Evolutionary conservation across 768 basidiomycete genomes (phyloP), one percentile per base, ranked within the genome.

Genomic region (Termitomyces sp.): DNA sequence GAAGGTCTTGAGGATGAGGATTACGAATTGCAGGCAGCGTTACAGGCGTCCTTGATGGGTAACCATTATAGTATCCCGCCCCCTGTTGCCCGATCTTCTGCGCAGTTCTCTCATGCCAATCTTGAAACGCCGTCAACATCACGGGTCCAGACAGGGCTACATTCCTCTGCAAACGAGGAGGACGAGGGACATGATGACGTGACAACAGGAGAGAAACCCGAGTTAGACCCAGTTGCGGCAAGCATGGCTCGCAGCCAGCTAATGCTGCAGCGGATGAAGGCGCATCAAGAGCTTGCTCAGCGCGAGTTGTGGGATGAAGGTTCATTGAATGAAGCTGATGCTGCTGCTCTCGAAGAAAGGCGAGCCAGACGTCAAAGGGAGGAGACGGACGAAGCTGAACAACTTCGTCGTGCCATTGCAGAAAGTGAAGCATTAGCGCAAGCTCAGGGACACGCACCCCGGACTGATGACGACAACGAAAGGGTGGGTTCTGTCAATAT

Each of bases 21-120:
- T 71, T 82, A 86, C 67, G 91, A 93, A 60, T 82, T 96, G 2
- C 95, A 97, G 70, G 90, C 86, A 5, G 94, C 91, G 0, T 76
- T 96, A 53, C 92, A 92, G 67, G 94, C 92, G 2, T 94, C 92
- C 4, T 74, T 96, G 47, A 76, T 77, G 69, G 71, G 71, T 38
- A 45, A 65, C 29, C 61, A 58, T 20, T 8, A 65, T 56, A 58
- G 20, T 31, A 32, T 17, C 59, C 69, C 68, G 59, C 74, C 60
- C 57, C 72, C 59, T 60, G 70, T 67, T 66, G 60, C 56, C 58
- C 74, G 42, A 62, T 72, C 61, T 60, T 74, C 9, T 65, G 72
- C 65, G 62, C 66, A 68, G 62, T 53, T 63, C 47, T 17, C 66
- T 36, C 29, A 61, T 34, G 60, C 60, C 25, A 48, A 55, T n/a